Evolutionary conservation across 177 flowering plant genomes (phyloP).

Genomic region (Tripterygium wilfordii): DNA sequence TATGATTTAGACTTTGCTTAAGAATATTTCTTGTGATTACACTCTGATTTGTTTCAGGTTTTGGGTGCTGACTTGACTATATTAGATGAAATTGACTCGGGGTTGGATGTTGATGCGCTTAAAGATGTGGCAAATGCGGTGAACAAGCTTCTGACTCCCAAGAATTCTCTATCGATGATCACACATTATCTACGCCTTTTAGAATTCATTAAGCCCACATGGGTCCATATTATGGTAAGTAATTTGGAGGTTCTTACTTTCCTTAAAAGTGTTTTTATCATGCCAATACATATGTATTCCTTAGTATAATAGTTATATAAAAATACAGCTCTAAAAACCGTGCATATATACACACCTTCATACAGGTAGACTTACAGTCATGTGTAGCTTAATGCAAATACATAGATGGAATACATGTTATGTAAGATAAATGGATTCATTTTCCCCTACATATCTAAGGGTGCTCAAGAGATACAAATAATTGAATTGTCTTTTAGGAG

Average conservation of each 20-base stretch:
- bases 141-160: conserved; percentile 65
- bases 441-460: no score
- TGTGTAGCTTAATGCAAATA: no score
- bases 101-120: conserved; percentile 96
- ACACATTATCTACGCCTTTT: conserved; percentile 86
- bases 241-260: background rate
- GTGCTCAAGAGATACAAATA: no score
- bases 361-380: no score
- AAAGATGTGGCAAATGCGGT: conserved; percentile 86
- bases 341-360: no score
- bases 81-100: conserved; percentile 95
- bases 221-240: conserved; percentile 88
- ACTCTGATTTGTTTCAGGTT: conserved; percentile 38
- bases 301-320: background rate
- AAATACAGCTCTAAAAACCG: no score
- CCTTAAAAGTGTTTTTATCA: background rate
- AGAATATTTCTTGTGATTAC: background rate
- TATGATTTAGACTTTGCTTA: no score
- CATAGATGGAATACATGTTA: no score
- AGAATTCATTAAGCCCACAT: conserved; percentile 68
- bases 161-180: conserved; percentile 80
- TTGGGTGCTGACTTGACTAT: conserved; percentile 90
- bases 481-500: conserved; percentile 53
- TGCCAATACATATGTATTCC: background rate
- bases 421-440: no score